These are phyloP conservation scores for Trichoderma sp. DNA, from an alignment of 2,329 filamentous ascomycete genomes.

Conservation along the genomic window DNA sequence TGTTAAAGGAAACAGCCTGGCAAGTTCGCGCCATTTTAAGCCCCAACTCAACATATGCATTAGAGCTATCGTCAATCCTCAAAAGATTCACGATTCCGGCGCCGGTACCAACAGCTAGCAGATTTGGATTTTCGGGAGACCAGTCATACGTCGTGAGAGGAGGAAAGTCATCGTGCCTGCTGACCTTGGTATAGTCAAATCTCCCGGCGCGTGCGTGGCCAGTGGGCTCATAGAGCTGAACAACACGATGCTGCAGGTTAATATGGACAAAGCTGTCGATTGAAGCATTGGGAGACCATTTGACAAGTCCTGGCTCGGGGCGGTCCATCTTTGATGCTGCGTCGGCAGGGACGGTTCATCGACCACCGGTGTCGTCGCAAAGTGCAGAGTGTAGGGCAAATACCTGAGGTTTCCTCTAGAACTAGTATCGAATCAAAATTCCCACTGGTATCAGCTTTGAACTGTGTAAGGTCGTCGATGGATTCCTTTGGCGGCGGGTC, in stretches of 20 bases:
- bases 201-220: slow-evolving; percentile 54
- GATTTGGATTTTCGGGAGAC: slow-evolving; percentile 59
- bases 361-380: neutral
- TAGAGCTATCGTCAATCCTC: slow-evolving; percentile 68
- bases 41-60: slow-evolving; percentile 61
- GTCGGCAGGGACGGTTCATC: neutral
- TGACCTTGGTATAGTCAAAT: slow-evolving; percentile 57
- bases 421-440: neutral
- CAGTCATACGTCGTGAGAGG: slow-evolving; percentile 65
- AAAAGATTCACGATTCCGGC: slow-evolving; percentile 74
- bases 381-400: neutral
- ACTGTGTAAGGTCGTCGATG: neutral
- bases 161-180: slow-evolving; percentile 61
- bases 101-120: slow-evolving; percentile 72
- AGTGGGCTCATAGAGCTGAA: slow-evolving; percentile 61
- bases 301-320: slow-evolving; percentile 60
- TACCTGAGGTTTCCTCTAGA: neutral
- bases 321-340: slow-evolving; percentile 48
- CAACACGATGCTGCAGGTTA: slow-evolving; percentile 60
- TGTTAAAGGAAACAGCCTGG: slow-evolving; percentile 78
- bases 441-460: neutral
- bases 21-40: slow-evolving; percentile 75
- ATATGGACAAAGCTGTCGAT: slow-evolving; percentile 63
- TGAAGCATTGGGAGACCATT: slow-evolving; percentile 61
- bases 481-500: neutral